Conservation (phyloP, 108 stramenopile species). For the Discostella stelligeroides region DNA sequence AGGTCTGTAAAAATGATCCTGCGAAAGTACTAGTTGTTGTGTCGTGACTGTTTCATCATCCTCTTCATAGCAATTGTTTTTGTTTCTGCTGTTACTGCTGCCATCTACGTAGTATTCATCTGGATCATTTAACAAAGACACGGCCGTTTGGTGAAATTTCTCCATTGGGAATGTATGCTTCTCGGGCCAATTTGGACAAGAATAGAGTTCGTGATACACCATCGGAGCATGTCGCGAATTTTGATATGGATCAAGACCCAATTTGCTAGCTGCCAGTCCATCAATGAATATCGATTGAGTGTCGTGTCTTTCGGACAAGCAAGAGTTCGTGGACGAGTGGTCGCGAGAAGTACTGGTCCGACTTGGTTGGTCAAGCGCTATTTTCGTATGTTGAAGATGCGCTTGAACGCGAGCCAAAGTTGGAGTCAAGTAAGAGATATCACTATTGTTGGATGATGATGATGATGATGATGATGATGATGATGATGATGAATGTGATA, state of each 20-base stretch:
- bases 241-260: slow-evolving; percentile 55
- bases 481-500: background rate
- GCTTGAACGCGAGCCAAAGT: slow-evolving; percentile 11
- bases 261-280: slow-evolving; percentile 45
- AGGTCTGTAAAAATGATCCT: slow-evolving; percentile 59
- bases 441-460: background rate
- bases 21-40: slow-evolving; percentile 50
- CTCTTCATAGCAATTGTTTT: background rate
- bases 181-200: slow-evolving; percentile 63
- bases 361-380: background rate
- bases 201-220: slow-evolving; percentile 77
- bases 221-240: slow-evolving; percentile 70
- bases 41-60: background rate
- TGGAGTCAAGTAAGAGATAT: slow-evolving; percentile 13
- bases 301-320: background rate
- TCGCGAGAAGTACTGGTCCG: no score
- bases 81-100: background rate
- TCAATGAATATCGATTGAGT: background rate
- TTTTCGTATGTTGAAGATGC: background rate
- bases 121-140: slow-evolving; percentile 44
- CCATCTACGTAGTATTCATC: slow-evolving; percentile 5
- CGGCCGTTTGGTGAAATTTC: slow-evolving; percentile 59
- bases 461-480: background rate
- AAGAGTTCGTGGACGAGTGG: background rate
- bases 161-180: slow-evolving; percentile 74